A percentile compares a stretch with the other conserved stretches of the same genome.
Evolutionary conservation across 495 filamentous ascomycete genomes (phyloP).

Genomic region (Lasiosphaeria hispida): DNA sequence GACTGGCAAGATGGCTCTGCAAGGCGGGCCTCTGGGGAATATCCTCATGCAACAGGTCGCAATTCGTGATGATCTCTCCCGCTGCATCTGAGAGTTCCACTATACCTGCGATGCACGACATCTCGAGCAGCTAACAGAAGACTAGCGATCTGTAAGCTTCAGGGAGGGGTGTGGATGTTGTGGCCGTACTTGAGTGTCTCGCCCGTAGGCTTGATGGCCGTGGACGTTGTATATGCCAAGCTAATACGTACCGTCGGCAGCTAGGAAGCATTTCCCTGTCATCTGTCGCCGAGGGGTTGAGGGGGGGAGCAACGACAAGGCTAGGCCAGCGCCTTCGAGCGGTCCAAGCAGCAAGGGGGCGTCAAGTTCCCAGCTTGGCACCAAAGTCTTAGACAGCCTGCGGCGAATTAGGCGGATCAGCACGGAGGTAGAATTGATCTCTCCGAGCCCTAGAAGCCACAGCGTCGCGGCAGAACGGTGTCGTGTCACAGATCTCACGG

Average conservation of each 20-base stretch:
- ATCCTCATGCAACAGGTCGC: neutral
- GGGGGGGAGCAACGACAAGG: neutral
- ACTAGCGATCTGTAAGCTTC: neutral
- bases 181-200: neutral
- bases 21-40: neutral
- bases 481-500: neutral
- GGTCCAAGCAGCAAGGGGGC: neutral
- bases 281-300: neutral
- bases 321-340: neutral
- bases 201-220: neutral
- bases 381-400: neutral
- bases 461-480: neutral
- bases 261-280: too few relatives aligned
- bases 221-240: neutral
- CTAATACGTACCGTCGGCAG: neutral
- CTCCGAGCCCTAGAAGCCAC: neutral
- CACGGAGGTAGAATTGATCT: neutral
- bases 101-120: neutral
- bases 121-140: neutral
- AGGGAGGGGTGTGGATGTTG: constrained; percentile 1
- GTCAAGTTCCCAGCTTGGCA: neutral
- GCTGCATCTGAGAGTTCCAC: constrained; percentile 16
- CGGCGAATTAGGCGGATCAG: neutral
- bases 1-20: neutral
- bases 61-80: constrained; percentile 20